Evolutionary conservation across 768 basidiomycete genomes (phyloP).

Genomic region (Amanita molliuscula): DNA sequence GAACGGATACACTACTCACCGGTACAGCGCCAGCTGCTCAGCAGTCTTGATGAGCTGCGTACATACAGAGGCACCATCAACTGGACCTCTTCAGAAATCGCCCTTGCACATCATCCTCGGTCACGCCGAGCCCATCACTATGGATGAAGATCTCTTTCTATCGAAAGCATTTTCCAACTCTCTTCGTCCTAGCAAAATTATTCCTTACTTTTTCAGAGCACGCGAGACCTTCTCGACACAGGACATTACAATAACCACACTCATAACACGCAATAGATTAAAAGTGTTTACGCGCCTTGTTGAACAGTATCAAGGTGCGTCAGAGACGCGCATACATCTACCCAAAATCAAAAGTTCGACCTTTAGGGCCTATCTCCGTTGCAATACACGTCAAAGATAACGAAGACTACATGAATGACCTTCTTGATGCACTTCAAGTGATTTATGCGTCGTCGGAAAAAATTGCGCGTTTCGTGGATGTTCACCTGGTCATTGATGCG

Average conservation of each 20-base stretch:
- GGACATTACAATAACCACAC: conserved; percentile 79
- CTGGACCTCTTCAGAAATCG: conserved; percentile 24
- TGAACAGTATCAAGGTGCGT: conserved; percentile 61
- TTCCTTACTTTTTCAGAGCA: conserved; percentile 77
- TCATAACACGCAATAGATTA: conserved; percentile 74
- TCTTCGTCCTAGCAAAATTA: conserved; percentile 64
- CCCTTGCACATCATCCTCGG: conserved; percentile 24
- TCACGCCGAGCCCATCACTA: conserved; percentile 19
- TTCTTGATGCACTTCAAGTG: conserved; percentile 53
- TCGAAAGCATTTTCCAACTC: conserved; percentile 62
- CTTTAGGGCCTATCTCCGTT: conserved; percentile 72
- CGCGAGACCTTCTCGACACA: conserved; percentile 40
- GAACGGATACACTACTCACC: conserved; percentile 1
- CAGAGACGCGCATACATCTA: neutral
- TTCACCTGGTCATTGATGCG: conserved; percentile 77
- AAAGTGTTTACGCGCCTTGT: conserved; percentile 63
- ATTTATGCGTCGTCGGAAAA: conserved; percentile 57
- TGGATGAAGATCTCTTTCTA: conserved; percentile 44
- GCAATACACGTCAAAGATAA: conserved; percentile 64
- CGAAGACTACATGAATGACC: conserved; percentile 29
- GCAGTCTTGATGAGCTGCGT: conserved; percentile 2
- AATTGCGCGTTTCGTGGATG: conserved; percentile 66
- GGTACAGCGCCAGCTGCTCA: conserved; percentile 4
- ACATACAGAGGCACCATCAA: conserved; percentile 9
- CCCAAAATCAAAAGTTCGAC: neutral